Evolutionary conservation across 2,329 filamentous ascomycete species (phyloP), one percentile per base, ranked within the genome.

Genomic region (Aspergillus unguis): DNA sequence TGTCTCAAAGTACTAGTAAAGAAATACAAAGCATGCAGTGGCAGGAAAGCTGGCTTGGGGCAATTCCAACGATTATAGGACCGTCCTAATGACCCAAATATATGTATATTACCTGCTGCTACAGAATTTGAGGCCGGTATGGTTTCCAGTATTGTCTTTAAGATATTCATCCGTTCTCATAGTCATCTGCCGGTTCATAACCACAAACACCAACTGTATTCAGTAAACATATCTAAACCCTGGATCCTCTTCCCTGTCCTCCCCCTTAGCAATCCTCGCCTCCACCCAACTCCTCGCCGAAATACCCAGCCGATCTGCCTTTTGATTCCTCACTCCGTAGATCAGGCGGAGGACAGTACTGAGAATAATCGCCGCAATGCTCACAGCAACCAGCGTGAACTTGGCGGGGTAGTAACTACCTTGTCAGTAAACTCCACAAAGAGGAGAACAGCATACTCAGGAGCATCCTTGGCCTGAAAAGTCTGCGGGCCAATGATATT

Each of bases 381-480:
- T 65, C 2, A 64, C 67, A 2, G 67, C 70, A 28, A 71, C 64
- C 36, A 76, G 67, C 4, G 68, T 71, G 8, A 73, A 66, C 52
- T 74, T 72, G 1, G 71, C 71, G 2, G 69, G 64, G 17, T 60
- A 52, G 25, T 66, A 66, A 1, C 59, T 64, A 7, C 54, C 4
- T 53, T n/a, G 25, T 65, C 3, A 31, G 57, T 48, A 56, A 48
- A 9, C 5, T 28, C 27, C 5, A n/a, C n/a, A n/a, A n/a, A n/a
- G n/a, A n/a, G n/a, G n/a, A n/a, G n/a, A n/a, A n/a, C n/a, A n/a
- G n/a, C 59, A 31, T 50, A 76, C 46, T 65, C 67, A 6, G 75
- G 75, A 3, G 75, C 74, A 56, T 77, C 68, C 11, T 66, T 65
- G 1, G 65, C 63, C 52, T 73, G 72, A 53, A 78, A 78, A 0